These are phyloP conservation scores for Phalaenopsis equestris DNA, from an alignment of 106 monocot genomes.

Conservation along the genomic window DNA sequence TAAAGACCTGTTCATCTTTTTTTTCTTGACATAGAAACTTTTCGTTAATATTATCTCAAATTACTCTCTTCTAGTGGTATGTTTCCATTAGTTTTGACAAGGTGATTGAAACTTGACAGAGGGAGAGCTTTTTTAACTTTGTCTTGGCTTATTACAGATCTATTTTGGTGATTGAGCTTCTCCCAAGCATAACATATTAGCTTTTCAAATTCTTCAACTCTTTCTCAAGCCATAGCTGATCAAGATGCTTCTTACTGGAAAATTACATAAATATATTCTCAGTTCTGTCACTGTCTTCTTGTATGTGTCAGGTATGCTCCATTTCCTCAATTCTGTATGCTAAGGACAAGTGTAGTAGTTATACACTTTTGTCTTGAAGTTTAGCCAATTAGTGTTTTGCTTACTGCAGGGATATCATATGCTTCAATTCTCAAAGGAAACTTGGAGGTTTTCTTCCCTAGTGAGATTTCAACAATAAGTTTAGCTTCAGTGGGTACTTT, in stretches of 20 bases:
- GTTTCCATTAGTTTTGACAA: no score
- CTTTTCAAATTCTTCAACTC: background rate
- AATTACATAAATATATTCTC: background rate
- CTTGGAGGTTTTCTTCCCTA: background rate
- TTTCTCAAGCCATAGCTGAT: background rate
- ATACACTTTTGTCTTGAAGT: background rate
- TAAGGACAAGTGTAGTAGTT: background rate
- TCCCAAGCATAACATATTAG: background rate
- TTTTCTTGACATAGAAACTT: background rate
- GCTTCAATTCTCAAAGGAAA: constrained; percentile 3
- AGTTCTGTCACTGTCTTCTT: constrained; percentile 1
- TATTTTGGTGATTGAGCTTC: background rate
- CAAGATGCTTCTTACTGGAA: constrained; percentile 1
- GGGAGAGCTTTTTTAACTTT: background rate
- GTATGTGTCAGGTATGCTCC: constrained; percentile 1
- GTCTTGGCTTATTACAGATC: background rate
- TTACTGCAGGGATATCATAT: constrained; percentile 1
- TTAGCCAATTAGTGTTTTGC: background rate
- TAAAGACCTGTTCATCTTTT: background rate
- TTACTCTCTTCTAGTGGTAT: background rate
- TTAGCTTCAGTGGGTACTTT: constrained; percentile 14
- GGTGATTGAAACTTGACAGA: background rate
- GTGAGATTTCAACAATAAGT: background rate
- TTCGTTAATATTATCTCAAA: background rate
- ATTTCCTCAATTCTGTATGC: background rate